Base-by-base conservation (phyloP, 2,329 filamentous ascomycete species). In the Periconia macrospinosa region DNA sequence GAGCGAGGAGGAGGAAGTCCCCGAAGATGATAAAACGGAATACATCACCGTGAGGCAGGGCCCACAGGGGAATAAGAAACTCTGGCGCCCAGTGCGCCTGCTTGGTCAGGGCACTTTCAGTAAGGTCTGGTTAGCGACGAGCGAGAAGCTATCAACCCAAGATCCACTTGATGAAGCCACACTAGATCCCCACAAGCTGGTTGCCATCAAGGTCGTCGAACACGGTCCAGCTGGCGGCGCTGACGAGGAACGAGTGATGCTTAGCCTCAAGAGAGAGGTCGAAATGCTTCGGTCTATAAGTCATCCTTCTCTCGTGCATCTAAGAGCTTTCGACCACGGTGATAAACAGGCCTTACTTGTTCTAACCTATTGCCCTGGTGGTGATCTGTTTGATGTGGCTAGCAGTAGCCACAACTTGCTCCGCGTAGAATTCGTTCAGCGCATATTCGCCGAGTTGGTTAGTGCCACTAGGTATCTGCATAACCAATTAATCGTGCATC, bases 61-160 rank as follows among this genome's bases (percentile, higher is more conserved):
- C 45, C 92, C 67, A 82, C 89, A 65, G 88, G 59, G 87, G 79
- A 82, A 47, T 86, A 91, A 84, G 60, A 92, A 92, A 70, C 81
- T 85, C 18, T 99, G 94, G 86, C 85, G 90, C 60, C 89, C 88
- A 13, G 76, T 99, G 40, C 88, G 90, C 54, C 79, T 87, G 59
- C 82, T 99, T 6, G 94, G 94, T 6, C 91, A 96, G 65, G 94
- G 94, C 37, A 97, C 94, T 0, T 99, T 99, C 73, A 97, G 92
- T 71, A 90, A 90, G 67, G 94, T 99, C 18, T 88, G 95, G 76
- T 80, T 99, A 41, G 94, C 92, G 5, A 96, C 92, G 11, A 91
- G 89, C 65, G 86, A 95, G 68, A 82, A 85, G 41, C 75, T 76
- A 30, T 62, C 64, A 53, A 67, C 63, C 65, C 74, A 60, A 59